A percentile compares a stretch with the other conserved stretches of the same genome.
phyloP scores from a whole-genome alignment of 1,139 yeast genomes.

The Meyerozyma guilliermondii region DNA sequence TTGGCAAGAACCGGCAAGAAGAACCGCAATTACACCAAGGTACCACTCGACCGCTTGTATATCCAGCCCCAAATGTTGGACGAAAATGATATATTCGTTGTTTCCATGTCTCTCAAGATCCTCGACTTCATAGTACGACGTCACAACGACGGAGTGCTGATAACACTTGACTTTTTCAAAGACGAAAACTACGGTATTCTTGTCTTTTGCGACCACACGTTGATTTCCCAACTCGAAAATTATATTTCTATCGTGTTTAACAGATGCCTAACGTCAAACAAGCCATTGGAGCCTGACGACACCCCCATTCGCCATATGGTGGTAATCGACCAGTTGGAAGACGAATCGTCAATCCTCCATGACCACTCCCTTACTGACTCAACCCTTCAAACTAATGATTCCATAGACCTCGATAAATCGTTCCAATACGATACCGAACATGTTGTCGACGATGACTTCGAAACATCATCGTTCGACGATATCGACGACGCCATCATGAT shows the following conservation, averaged over 20 bases:
- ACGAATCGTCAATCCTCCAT: constrained; percentile 7
- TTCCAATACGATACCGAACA: constrained; percentile 2
- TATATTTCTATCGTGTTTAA: constrained; percentile 20
- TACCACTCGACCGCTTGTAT: constrained; percentile 8
- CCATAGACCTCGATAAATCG: constrained; percentile 9
- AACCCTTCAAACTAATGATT: neutral
- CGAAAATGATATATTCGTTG: constrained; percentile 30
- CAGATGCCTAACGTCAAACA: constrained; percentile 5
- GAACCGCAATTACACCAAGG: constrained; percentile 8
- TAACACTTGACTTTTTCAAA: constrained; percentile 22
- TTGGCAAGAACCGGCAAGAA: constrained; percentile 20
- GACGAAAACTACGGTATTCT: constrained; percentile 30
- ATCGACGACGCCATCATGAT: constrained; percentile 19
- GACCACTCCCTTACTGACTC: constrained; percentile 9
- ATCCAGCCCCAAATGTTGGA: constrained; percentile 6
- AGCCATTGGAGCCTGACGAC: neutral
- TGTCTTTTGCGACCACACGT: constrained; percentile 24
- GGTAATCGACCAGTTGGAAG: constrained; percentile 2
- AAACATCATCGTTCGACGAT: constrained; percentile 17
- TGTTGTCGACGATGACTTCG: constrained; percentile 15
- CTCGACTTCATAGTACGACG: constrained; percentile 15
- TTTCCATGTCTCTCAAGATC: constrained; percentile 22
- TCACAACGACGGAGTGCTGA: constrained; percentile 9
- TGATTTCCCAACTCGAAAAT: constrained; percentile 22
- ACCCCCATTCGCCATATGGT: constrained; percentile 6